Evolutionary conservation across 441 rosid genomes (phyloP).

Genomic region (Euphorbia schlechtendalii): DNA sequence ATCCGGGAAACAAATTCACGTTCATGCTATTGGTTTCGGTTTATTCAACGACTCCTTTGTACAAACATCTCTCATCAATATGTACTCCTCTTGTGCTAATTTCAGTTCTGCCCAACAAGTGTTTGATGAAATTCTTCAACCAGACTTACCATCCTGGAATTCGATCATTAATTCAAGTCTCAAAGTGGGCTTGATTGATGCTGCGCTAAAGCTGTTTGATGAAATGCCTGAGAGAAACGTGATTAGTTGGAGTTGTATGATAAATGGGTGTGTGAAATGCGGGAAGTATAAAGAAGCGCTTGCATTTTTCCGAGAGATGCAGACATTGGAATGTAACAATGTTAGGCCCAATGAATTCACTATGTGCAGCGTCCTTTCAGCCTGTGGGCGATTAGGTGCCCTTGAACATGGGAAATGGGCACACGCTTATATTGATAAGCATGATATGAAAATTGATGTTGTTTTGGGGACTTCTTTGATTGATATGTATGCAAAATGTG

Average conservation of each 20-base stretch:
- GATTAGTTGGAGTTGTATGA: conserved; percentile 15
- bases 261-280: conserved; percentile 5
- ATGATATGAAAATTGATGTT: conserved; percentile 33
- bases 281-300: conserved; percentile 12
- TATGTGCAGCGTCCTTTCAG: conserved; percentile 54
- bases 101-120: conserved; percentile 6
- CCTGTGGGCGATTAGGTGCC: conserved; percentile 63
- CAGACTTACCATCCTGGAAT: conserved; percentile 12
- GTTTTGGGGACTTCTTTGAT: conserved; percentile 49
- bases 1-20: conserved; percentile 36
- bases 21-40: conserved; percentile 37
- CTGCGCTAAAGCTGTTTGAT: conserved; percentile 11
- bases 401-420: conserved; percentile 44
- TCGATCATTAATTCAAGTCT: background rate
- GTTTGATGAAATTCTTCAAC: conserved; percentile 6
- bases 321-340: conserved; percentile 35
- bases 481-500: conserved; percentile 77
- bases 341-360: conserved; percentile 54
- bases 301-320: conserved; percentile 12
- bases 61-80: conserved; percentile 34
- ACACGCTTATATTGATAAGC: conserved; percentile 33
- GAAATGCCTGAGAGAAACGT: conserved; percentile 15
- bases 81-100: conserved; percentile 15
- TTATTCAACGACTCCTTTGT: conserved; percentile 29
- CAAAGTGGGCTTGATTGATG: conserved; percentile 8